phyloP scores from a whole-genome alignment of 805 yeast genomes.

The Lachancea meyersii region DNA sequence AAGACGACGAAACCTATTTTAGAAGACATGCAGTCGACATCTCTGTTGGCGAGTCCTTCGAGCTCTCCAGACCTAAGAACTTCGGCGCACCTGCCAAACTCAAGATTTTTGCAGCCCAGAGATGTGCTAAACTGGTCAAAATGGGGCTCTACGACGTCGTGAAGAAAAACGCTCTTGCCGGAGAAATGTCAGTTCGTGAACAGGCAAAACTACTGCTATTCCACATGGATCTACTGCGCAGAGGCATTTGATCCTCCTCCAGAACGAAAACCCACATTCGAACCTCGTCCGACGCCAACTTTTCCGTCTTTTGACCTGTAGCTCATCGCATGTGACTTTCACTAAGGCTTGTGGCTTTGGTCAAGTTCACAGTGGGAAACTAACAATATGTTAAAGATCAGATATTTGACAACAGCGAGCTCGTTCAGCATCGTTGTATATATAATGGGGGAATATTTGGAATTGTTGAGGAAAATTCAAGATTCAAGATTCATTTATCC shows the following conservation, averaged over 20 bases:
- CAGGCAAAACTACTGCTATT: conserved; percentile 29
- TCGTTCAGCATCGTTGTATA: background rate
- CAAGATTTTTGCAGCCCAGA: conserved; percentile 19
- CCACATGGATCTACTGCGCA: conserved; percentile 29
- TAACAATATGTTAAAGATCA: background rate
- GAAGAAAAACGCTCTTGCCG: conserved; percentile 24
- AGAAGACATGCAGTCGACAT: background rate
- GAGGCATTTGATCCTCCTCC: conserved; percentile 7
- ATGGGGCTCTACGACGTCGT: conserved; percentile 28
- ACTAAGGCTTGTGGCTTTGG: background rate
- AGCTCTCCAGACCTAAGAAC: conserved; percentile 13
- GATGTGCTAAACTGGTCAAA: conserved; percentile 27
- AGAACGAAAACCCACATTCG: background rate
- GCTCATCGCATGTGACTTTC: conserved; percentile 5
- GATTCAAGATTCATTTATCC: no score
- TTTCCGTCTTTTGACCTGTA: background rate
- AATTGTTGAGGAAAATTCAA: no score
- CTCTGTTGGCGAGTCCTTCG: conserved; percentile 5
- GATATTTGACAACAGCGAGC: background rate
- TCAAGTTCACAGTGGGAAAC: background rate
- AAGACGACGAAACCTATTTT: background rate
- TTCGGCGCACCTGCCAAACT: conserved; percentile 12
- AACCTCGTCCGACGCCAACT: no score
- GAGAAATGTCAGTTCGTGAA: conserved; percentile 26
- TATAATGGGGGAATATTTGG: background rate